Conservation (phyloP, 2,329 filamentous ascomycete genomes). For the Aspergillus ochraceus region DNA sequence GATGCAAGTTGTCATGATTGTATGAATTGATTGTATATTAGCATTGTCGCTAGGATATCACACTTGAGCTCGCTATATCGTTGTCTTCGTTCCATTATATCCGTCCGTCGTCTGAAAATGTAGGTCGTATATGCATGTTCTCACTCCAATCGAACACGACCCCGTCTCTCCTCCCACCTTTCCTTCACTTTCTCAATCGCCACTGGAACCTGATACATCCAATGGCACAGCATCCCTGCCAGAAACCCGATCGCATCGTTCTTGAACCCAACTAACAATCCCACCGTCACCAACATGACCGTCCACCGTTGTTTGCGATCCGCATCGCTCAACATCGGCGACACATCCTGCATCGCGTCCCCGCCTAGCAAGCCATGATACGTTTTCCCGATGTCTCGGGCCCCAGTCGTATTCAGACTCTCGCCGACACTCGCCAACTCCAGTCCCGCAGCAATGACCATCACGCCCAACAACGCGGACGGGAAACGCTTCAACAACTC, state of each 20-base stretch:
- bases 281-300: conserved; percentile 86
- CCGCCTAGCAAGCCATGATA: conserved; percentile 19
- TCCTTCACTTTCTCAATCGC: conserved; percentile 24
- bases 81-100: too few relatives aligned
- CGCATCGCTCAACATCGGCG: conserved; percentile 55
- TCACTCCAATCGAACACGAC: conserved; percentile 28
- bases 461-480: conserved; percentile 73
- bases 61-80: too few relatives aligned
- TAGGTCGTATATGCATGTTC: too few relatives aligned
- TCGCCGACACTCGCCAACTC: conserved; percentile 85
- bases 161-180: conserved; percentile 32
- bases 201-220: conserved; percentile 55
- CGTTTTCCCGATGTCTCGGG: conserved; percentile 55
- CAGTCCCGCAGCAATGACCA: conserved; percentile 86
- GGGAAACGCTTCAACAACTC: conserved; percentile 72
- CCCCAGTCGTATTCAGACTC: conserved; percentile 73
- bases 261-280: conserved; percentile 77
- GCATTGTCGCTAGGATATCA: background rate
- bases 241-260: conserved; percentile 88
- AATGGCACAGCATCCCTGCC: conserved; percentile 78
- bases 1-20: background rate
- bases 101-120: background rate
- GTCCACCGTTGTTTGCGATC: conserved; percentile 77
- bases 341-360: conserved; percentile 26
- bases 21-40: background rate